These are phyloP conservation scores for Skeletonema marinoi DNA, from an alignment of 108 stramenopile genomes.

Conservation along the genomic window DNA sequence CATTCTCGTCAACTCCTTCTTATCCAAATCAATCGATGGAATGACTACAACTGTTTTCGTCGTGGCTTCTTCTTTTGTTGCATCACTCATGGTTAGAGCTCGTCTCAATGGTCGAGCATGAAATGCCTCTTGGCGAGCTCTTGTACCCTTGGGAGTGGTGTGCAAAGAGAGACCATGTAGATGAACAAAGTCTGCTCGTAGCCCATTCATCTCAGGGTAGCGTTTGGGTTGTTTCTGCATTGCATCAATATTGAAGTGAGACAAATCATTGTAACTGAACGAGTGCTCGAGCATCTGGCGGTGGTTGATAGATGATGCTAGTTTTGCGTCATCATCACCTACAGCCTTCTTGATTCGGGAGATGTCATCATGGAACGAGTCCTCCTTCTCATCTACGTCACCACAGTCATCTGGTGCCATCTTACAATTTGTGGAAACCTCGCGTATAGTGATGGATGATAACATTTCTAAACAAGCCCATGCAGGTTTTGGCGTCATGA, in stretches of 20 bases:
- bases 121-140: slow-evolving; percentile 12
- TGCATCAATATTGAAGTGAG: slow-evolving; percentile 5
- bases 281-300: slow-evolving; percentile 12
- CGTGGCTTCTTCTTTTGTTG: not conserved
- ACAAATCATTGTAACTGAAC: slow-evolving; percentile 18
- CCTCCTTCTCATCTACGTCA: not conserved
- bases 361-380: not conserved
- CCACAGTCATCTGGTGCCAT: not conserved
- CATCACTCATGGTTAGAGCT: not conserved
- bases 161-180: slow-evolving; percentile 12
- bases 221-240: not conserved
- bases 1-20: slow-evolving; percentile 24
- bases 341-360: not conserved
- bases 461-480: not conserved
- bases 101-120: slow-evolving; percentile 5
- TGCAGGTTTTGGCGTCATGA: not conserved
- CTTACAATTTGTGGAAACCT: not conserved
- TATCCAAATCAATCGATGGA: slow-evolving; percentile 45
- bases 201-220: not conserved
- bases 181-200: slow-evolving; percentile 27
- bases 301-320: not conserved
- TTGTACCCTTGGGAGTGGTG: not conserved
- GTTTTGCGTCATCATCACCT: not conserved
- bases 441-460: not conserved
- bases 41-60: slow-evolving; percentile 35